These are phyloP conservation scores for Umbelopsis sp. DNA, from an alignment of 192 early-diverging fungal genomes.

Conservation along the genomic window DNA sequence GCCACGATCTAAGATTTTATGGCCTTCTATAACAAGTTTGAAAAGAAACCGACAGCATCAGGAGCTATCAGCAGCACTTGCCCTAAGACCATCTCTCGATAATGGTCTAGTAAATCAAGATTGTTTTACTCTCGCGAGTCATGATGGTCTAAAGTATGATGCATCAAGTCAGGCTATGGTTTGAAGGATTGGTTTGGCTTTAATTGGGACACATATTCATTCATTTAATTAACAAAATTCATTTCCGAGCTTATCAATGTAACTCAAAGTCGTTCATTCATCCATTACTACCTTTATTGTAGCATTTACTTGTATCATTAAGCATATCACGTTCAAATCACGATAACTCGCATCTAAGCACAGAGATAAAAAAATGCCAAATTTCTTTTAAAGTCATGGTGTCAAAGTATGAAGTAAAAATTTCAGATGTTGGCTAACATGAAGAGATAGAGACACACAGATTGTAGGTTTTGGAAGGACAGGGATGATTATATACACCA, in stretches of 20 bases:
- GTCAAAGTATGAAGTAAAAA: background rate
- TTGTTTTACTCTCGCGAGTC: background rate
- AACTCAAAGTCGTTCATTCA: no score
- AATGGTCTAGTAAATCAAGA: background rate
- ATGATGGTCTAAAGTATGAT: background rate
- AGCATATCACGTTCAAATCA: background rate
- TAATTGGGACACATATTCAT: no score
- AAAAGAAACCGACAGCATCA: background rate
- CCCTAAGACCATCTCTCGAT: background rate
- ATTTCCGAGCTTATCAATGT: no score
- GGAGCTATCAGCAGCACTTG: background rate
- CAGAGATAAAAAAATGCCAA: background rate
- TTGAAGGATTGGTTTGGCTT: no score
- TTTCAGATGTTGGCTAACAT: background rate
- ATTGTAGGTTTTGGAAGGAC: background rate
- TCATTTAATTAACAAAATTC: no score
- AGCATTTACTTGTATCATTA: background rate
- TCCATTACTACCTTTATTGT: no score
- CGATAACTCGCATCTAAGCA: background rate
- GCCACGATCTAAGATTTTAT: background rate
- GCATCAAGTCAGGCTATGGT: background rate
- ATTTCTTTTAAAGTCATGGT: background rate
- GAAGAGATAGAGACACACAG: background rate
- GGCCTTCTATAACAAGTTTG: slow-evolving; percentile 8
- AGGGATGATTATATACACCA: slow-evolving; percentile 8